Percentiles rank a stretch among this genome's conserved stretches.
phyloP scores from a whole-genome alignment of 805 yeast genomes.

The Lipomyces japonicus region DNA sequence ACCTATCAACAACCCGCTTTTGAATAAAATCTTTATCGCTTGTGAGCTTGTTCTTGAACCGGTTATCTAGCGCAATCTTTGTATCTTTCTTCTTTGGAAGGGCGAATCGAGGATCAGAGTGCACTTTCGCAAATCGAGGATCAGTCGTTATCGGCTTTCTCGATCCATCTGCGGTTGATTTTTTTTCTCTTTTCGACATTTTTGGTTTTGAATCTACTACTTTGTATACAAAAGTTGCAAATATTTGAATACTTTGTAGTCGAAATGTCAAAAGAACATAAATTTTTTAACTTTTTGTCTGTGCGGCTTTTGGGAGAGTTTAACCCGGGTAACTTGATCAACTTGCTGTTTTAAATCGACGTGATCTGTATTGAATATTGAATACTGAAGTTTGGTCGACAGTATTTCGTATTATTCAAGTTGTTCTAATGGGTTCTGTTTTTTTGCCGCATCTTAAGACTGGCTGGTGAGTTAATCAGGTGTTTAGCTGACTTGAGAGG shows the following conservation, averaged over 20 bases:
- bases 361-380: too few relatives aligned
- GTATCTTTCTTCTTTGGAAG: constrained; percentile 62
- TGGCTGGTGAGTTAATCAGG: constrained; percentile 49
- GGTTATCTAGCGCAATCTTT: constrained; percentile 75
- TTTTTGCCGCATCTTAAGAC: constrained; percentile 75
- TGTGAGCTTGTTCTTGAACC: constrained; percentile 69
- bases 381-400: too few relatives aligned
- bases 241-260: background rate
- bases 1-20: constrained; percentile 69
- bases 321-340: constrained; percentile 4
- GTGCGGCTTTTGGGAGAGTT: constrained; percentile 9
- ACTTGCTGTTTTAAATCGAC: background rate
- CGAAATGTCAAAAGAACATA: background rate
- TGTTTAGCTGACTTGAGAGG: background rate
- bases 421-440: constrained; percentile 85
- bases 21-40: constrained; percentile 55
- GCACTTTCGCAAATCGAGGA: constrained; percentile 72
- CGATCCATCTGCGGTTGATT: background rate
- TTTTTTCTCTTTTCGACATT: constrained; percentile 9
- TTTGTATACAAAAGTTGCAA: background rate
- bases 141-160: constrained; percentile 51
- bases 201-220: background rate
- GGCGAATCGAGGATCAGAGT: constrained; percentile 83
- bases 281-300: background rate
- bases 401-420: too few relatives aligned